Base-by-base conservation (phyloP, 257 asterid genomes). In the Solanum paucissectum region DNA sequence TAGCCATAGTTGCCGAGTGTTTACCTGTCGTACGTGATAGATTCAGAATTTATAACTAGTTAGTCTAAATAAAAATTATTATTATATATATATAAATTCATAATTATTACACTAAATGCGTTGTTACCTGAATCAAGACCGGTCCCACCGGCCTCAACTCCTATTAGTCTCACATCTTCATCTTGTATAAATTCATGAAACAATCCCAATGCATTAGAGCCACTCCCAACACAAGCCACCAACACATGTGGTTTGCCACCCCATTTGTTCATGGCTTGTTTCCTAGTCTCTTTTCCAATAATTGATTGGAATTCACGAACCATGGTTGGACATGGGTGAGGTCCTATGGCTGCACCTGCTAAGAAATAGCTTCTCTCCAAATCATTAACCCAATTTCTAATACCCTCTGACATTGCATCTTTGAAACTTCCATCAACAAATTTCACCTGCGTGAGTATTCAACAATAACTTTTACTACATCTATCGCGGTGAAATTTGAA, bases 341-440 rank as follows among this genome's bases (percentile, higher is more conserved):
- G 99, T 36, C 98, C 98, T 14, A 91, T 93, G 0, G 94, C 96
- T 4, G 94, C 89, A 0, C 98, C 98, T 0, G 91, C 42, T 85
- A 96, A 84, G 89, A 89, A 92, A 91, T 95, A 94, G 38, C 89
- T 90, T 7, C 58, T 72, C 14, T 96, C 96, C 64, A 95, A 74
- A 64, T 95, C 88, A 11, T 12, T 90, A 2, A 94, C 95, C 98
- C 95, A 96, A 7, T 87, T n/a, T n/a, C 98, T 46, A 25, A 94
- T 91, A 6, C 98, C 95, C 49, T 95, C 98, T 7, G 98, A 94
- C 4, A 91, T 89, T 0, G 98, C 98, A 87, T 95, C 99, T 90
- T 96, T 95, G 88, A 95, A 92, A 4, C 92, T 91, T 3, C 96
- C 98, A 2, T 88, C 81, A 0, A 92, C 95, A 0, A 87, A 82